These are phyloP conservation scores for Suillus paluster DNA, from an alignment of 768 basidiomycete genomes.

Conservation along the genomic window DNA sequence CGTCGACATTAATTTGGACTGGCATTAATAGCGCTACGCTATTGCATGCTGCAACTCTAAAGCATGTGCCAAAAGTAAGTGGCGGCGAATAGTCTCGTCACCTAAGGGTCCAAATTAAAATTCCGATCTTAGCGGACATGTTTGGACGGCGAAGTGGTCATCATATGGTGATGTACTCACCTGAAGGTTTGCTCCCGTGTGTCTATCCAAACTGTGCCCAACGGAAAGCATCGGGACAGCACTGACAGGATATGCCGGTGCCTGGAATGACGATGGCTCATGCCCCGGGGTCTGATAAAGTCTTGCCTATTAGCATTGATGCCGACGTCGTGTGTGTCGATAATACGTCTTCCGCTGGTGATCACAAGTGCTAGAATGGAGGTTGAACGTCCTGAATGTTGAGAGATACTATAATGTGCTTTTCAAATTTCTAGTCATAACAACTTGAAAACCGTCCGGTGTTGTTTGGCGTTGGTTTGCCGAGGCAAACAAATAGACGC, in stretches of 20 bases:
- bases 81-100: neutral
- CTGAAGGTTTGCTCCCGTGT: neutral
- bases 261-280: neutral
- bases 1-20: neutral
- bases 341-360: neutral
- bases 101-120: neutral
- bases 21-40: neutral
- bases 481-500: neutral
- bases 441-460: too few relatives aligned
- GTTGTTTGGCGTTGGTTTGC: too few relatives aligned
- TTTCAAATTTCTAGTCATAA: neutral
- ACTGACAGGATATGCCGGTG: neutral
- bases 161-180: neutral
- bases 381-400: neutral
- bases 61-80: neutral
- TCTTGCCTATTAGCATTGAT: neutral
- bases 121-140: neutral
- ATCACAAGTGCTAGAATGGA: neutral
- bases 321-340: too few relatives aligned
- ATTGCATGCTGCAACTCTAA: neutral
- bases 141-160: neutral
- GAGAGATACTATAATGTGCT: too few relatives aligned
- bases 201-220: neutral
- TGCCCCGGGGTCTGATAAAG: neutral
- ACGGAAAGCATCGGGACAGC: neutral